Base-by-base conservation (phyloP, 2,329 filamentous ascomycete genomes). In the Xylaria digitata region DNA sequence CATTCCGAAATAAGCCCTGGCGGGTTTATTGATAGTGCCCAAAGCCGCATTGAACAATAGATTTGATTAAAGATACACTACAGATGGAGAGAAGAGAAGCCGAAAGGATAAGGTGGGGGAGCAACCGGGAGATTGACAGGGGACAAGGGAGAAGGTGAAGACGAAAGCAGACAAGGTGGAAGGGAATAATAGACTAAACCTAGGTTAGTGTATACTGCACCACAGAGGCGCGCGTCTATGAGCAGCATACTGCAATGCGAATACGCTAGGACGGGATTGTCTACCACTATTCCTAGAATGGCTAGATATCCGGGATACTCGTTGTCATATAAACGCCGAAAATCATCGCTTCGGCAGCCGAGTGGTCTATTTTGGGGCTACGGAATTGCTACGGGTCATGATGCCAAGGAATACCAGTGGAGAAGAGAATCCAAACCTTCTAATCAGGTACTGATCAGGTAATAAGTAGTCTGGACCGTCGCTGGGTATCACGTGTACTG, bases 141-240 rank as follows among this genome's bases (percentile, higher is more conserved):
- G n/a, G 21, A 37, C 30, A 63, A 26, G 40, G 34, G 13, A 30
- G 8, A 19, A 53, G 60, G 57, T 45, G 54, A 65, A 59, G 30
- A 57, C 55, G 53, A 65, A 52, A 63, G 59, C 34, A 54, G 58
- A 61, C 50, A 52, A 56, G 46, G 59, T 61, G 49, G 62, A n/a
- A 52, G 30, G 43, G 30, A 43, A 40, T 15, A 30, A 6, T 52
- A 55, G 54, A 23, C 42, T 40, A 40, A 15, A 9, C 37, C n/a
- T n/a, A n/a, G n/a, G n/a, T n/a, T 15, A 15, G 13, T 15, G 11
- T 40, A 40, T 15, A 40, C 34, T 26, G 43, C 6, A 49, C 9
- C 23, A 32, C 45, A 62, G 61, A 70, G 61, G 68, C 68, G 68
- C 68, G 68, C 68, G 68, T 70, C 66, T 70, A 70, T 37, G 48